Evolutionary conservation across 768 basidiomycete genomes (phyloP).

Genomic region (Lentinula sp.): DNA sequence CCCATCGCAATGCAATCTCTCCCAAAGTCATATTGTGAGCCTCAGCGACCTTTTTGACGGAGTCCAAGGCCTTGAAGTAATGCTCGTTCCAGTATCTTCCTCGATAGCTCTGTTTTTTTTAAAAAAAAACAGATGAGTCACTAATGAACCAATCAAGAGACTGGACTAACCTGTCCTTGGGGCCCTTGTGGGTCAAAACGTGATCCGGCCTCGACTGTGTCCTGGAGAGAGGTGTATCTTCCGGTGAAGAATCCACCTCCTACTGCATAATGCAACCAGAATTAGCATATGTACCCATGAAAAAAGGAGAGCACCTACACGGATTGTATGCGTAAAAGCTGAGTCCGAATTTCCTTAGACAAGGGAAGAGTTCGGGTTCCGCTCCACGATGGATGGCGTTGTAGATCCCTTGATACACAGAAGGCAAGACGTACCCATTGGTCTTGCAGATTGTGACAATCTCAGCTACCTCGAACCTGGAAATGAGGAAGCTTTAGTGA

Average conservation of each 20-base stretch:
- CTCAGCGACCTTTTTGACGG: constrained; percentile 36
- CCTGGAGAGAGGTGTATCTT: constrained; percentile 34
- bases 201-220: constrained; percentile 40
- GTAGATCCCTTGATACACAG: constrained; percentile 47
- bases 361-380: constrained; percentile 45
- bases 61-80: constrained; percentile 42
- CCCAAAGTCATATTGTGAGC: constrained; percentile 40
- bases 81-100: constrained; percentile 47
- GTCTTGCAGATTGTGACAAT: constrained; percentile 50
- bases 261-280: constrained; percentile 24
- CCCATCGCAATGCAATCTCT: constrained; percentile 56
- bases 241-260: constrained; percentile 57
- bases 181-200: constrained; percentile 40
- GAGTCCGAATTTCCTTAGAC: constrained; percentile 51
- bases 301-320: constrained; percentile 44
- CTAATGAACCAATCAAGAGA: too few species aligned
- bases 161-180: constrained; percentile 30
- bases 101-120: not conserved
- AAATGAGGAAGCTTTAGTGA: not conserved
- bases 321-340: constrained; percentile 55
- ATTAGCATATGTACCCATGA: constrained; percentile 46
- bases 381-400: constrained; percentile 33
- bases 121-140: too few species aligned
- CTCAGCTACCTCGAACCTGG: constrained; percentile 57
- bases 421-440: constrained; percentile 50